Evolutionary conservation across 2,329 filamentous ascomycete species (phyloP), one percentile per base, ranked within the genome.

Genomic region (Phialocephala subalpina): DNA sequence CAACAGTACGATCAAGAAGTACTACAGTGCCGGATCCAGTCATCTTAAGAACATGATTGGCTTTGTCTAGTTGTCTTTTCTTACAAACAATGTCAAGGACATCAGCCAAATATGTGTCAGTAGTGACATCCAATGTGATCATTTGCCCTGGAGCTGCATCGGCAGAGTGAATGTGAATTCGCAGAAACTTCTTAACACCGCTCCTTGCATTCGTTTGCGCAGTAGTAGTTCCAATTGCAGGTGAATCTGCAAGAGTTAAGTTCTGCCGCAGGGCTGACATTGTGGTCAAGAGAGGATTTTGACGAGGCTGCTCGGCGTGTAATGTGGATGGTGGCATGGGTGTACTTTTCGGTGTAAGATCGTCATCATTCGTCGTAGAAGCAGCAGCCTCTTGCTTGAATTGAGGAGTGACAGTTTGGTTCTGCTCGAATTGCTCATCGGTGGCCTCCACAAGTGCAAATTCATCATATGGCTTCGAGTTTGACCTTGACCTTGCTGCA

Each of bases 41-140:
- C 12, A 95, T 85, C 78, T 93, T 94, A 69, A 97, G 85, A 5
- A 95, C 90, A 76, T 93, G 92, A 64, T 90, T 87, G 20, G 86
- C 90, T 80, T 94, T 93, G 76, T 96, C 93, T 0, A 96, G 82
- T 65, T 92, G 88, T 52, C 93, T 84, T 78, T 92, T 92, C 49
- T 89, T 87, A 77, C 92, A 96, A 2, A 92, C 90, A 70, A 89
- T 84, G 74, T 95, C 92, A 60, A 95, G 87, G 33, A 96, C 88
- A 77, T 96, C 92, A 52, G 91, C 92, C 53, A 96, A 87, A 76
- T 94, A 96, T 35, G 90, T 95, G 71, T 95, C 92, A 0, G 91
- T 93, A 0, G 91, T 94, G 55, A 93, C 92, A 68, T 92, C 88
- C 20, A 94, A 81, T 1, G 89, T 90, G 27, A 93, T 86, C 80